Conservation (phyloP, 31 red algal genomes). For the Odonthalia washingtoniensis region DNA sequence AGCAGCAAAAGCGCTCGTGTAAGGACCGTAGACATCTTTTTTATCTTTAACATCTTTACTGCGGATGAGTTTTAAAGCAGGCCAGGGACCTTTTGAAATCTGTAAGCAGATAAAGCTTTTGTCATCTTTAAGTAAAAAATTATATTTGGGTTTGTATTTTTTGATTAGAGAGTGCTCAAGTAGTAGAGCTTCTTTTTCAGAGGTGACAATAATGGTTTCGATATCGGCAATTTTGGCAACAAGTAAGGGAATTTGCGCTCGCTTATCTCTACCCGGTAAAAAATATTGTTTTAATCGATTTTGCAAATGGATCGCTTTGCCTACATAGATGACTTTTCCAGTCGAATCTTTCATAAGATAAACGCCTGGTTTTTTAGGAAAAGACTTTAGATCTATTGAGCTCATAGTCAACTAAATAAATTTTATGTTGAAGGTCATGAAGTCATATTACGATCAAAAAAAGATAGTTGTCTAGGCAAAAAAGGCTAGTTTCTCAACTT, state of each 20-base stretch:
- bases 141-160: slow-evolving; percentile 17
- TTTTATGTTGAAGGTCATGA: no score
- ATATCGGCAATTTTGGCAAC: slow-evolving; percentile 22
- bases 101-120: slow-evolving; percentile 12
- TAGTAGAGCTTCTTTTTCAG: slow-evolving; percentile 22
- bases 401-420: no score
- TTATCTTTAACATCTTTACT: background rate
- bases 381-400: no score
- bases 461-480: no score
- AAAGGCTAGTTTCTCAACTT: no score
- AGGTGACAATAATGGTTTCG: background rate
- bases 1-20: background rate
- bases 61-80: background rate
- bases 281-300: slow-evolving; percentile 11
- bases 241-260: background rate
- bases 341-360: slow-evolving; percentile 1
- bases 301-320: background rate
- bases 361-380: slow-evolving; percentile 7
- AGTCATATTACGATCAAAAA: no score
- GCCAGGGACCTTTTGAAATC: background rate
- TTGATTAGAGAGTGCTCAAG: slow-evolving; percentile 23
- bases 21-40: background rate
- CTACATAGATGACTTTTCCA: slow-evolving; percentile 8
- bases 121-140: slow-evolving; percentile 18
- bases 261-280: background rate